Evolutionary conservation across 305 asterid genomes (phyloP).

Genomic region (Solanum hybrid): DNA sequence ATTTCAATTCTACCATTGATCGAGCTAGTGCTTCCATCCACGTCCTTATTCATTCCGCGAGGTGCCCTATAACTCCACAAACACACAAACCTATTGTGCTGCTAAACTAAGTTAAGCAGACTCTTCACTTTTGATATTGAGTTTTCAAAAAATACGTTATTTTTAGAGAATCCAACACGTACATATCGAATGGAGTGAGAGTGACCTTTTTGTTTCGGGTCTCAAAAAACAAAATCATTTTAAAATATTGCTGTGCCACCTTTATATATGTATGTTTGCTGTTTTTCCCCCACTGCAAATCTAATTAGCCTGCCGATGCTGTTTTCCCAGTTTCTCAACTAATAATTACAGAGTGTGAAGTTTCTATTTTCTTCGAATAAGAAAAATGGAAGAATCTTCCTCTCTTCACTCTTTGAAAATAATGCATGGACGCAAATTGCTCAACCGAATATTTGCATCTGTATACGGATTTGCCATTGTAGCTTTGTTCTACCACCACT

Average conservation of each 20-base stretch:
- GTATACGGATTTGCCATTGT: background rate
- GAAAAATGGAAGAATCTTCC: background rate
- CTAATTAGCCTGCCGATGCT: background rate
- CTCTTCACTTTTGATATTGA: background rate
- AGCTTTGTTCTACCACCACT: background rate
- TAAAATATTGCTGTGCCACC: background rate
- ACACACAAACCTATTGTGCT: background rate
- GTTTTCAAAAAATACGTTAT: too few species aligned
- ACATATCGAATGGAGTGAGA: too few species aligned
- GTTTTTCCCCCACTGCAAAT: background rate
- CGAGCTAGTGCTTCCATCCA: background rate
- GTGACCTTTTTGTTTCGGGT: too few species aligned
- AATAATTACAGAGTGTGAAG: background rate
- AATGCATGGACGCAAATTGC: background rate
- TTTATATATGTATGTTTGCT: background rate
- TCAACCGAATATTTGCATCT: background rate
- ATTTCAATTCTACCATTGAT: too few species aligned
- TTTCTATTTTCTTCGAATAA: background rate
- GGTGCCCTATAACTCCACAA: background rate
- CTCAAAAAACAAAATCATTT: background rate
- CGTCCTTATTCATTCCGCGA: fast-evolving
- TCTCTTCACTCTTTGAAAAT: background rate
- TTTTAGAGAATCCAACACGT: too few species aligned
- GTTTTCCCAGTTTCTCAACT: background rate
- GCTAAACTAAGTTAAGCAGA: too few species aligned